Evolutionary conservation across 352 stramenopile genomes (phyloP), one percentile per base, ranked within the genome.

Genomic region (Saprolegnia diclina): DNA sequence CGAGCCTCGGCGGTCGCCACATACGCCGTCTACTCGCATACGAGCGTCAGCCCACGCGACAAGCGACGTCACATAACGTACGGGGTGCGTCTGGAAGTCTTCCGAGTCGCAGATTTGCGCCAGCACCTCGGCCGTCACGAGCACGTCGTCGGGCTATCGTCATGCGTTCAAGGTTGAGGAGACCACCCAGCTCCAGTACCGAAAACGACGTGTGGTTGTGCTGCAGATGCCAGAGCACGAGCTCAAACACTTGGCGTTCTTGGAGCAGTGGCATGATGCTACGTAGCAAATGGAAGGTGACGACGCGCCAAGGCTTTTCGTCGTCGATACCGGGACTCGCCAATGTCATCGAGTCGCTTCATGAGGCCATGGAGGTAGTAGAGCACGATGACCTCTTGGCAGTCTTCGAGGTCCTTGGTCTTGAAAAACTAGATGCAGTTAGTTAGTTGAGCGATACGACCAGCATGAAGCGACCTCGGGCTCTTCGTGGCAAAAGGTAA

Each of bases 361-460:
- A 88, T 85, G 19, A 96, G 64, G 10, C 87, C 85, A 24, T 85
- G 68, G 19, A 97, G 79, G 64, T 96, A 96, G 73, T 96, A 78
- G 46, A 97, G 85, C 29, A 93, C 87, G 14, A 89, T 87, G 55
- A 95, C 74, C 77, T 97, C 87, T 62, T 96, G 88, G 56, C 81
- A 82, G 66, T 90, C 83, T 61, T 84, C 75, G 53, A 94, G 70
- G 54, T 87, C 89, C 74, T 93, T 89, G 65, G 77, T 82, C 14
- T 76, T 64, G 7, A 91, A 57, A 67, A 89, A 91, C 85, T 92
- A 56, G 22, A 57, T 48, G 57, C 13, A 65, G 4, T 54, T 18
- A 37, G 64, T 64, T 56, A 64, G 22, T 37, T 72, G 78, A 29
- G 9, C 52, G 19, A 19, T 35, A 56, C 29, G 18, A 13, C 26